Conservation (phyloP, 2,329 filamentous ascomycete species). For the Colletotrichum cordylinicola region DNA sequence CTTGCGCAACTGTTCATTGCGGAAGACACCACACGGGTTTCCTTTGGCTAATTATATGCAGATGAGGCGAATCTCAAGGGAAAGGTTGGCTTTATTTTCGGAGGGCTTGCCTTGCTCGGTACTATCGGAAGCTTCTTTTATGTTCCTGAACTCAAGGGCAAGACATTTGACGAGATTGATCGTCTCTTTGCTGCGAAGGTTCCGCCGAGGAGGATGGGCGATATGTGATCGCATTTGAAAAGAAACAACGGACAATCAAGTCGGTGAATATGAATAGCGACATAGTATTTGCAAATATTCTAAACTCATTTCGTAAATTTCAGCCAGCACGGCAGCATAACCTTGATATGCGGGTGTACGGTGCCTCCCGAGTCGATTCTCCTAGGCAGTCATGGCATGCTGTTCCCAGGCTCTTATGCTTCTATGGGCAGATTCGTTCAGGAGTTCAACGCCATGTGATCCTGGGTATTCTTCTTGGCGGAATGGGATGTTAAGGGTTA, state of each 20-base stretch:
- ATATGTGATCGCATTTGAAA: neutral
- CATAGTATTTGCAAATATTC: rapidly evolving
- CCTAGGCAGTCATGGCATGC: too few species aligned
- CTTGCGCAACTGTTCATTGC: too few species aligned
- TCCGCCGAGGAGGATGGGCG: neutral
- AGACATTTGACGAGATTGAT: constrained; percentile 28
- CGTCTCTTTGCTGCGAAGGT: constrained; percentile 32
- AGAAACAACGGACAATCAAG: neutral
- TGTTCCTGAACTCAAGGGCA: constrained; percentile 27
- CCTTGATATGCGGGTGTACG: rapidly evolving
- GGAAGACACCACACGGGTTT: too few species aligned
- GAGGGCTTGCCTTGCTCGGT: constrained; percentile 19
- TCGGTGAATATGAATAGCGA: neutral
- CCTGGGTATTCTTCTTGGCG: too few species aligned
- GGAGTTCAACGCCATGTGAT: too few species aligned
- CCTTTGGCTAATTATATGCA: rapidly evolving
- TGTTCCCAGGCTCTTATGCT: too few species aligned
- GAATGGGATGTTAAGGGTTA: too few species aligned
- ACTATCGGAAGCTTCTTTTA: constrained; percentile 26
- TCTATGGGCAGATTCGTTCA: too few species aligned
- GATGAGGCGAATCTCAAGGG: constrained; percentile 35
- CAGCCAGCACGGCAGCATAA: too few species aligned
- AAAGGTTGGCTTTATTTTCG: constrained; percentile 32
- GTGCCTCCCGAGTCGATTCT: too few species aligned
- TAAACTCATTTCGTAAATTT: neutral